Conservation (phyloP, 75 land plant genomes). For the Pinus tabuliformis region DNA sequence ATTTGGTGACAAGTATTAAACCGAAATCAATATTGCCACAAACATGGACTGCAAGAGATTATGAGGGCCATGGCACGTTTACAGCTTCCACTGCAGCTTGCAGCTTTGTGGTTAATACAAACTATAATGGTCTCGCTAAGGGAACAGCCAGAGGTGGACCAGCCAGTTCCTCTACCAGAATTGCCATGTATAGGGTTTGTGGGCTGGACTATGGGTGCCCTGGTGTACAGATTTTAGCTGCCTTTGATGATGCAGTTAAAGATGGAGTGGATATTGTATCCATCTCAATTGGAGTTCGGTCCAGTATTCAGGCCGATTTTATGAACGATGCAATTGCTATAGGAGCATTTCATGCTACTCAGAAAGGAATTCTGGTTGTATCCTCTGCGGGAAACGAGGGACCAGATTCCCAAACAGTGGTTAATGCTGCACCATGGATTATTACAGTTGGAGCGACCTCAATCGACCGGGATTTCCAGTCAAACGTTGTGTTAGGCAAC, state of each 20-base stretch:
- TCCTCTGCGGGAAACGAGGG: slow-evolving; percentile 37
- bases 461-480: slow-evolving; percentile 29
- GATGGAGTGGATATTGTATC: slow-evolving; percentile 71
- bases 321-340: slow-evolving; percentile 19
- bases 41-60: slow-evolving; percentile 53
- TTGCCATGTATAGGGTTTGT: slow-evolving; percentile 20
- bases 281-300: slow-evolving; percentile 36
- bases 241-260: slow-evolving; percentile 46
- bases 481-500: too few relatives aligned
- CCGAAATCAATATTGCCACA: not conserved
- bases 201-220: slow-evolving; percentile 32
- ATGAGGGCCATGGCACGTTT: slow-evolving; percentile 71
- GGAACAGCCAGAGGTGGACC: slow-evolving; percentile 74
- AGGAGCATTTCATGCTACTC: slow-evolving; percentile 32
- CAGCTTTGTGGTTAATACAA: slow-evolving; percentile 29
- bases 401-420: slow-evolving; percentile 22
- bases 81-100: slow-evolving; percentile 78
- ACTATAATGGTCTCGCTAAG: slow-evolving; percentile 53
- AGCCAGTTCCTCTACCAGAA: slow-evolving; percentile 15
- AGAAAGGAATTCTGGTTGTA: slow-evolving; percentile 19
- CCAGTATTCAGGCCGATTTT: slow-evolving; percentile 33
- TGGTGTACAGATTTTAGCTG: slow-evolving; percentile 54
- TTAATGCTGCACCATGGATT: slow-evolving; percentile 37
- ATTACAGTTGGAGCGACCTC: slow-evolving; percentile 39
- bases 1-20: not conserved